Evolutionary conservation across 148 eudicot species (phyloP), one percentile per base, ranked within the genome.

Genomic region (Arbutus unedo): DNA sequence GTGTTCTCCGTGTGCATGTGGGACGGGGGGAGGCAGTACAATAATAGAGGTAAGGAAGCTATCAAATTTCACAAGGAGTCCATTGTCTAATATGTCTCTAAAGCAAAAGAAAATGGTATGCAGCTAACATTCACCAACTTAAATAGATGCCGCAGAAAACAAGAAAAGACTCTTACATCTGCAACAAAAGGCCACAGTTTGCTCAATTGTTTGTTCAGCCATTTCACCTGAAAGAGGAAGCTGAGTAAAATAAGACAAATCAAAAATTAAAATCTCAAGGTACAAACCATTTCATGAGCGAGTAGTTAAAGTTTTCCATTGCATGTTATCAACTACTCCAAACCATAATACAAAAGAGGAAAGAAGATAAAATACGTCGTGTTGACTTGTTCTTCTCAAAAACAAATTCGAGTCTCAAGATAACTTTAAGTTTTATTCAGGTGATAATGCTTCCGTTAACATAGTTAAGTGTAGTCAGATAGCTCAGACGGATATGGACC

Each of bases 151-250:
- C 3, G 43, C 18, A 67, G 73, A 70, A 14, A 79, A 57, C 21
- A 77, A 80, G 79, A 51, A 59, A 47, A 79, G 80, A 75, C 78
- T 87, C 93, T 93, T 93, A 96, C 99, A 88, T 96, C 99, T 77
- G 99, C 97, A 82, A 94, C 83, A 88, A 77, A 96, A 57, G 99
- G 99, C 99, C 99, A 96, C 81, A 96, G 76, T 85, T 94, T 96
- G 87, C 83, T 90, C 84, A 96, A 86, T 86, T 88, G 93, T 77
- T 93, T 93, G 88, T 94, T 96, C 74, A 96, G 86, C 99, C 99
- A 96, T 83, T 95, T 95, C 84, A 92, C 98, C 97, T 95, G 93
- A 83, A 87, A 89, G 82, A 77, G 51, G 31, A 51, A 81, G 81
- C 59, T 60, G 72, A 44, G 80, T 55, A 70, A n/a, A n/a, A n/a